phyloP scores from a whole-genome alignment of 2,329 filamentous ascomycete genomes.

The Furcasterigmium furcatum region DNA sequence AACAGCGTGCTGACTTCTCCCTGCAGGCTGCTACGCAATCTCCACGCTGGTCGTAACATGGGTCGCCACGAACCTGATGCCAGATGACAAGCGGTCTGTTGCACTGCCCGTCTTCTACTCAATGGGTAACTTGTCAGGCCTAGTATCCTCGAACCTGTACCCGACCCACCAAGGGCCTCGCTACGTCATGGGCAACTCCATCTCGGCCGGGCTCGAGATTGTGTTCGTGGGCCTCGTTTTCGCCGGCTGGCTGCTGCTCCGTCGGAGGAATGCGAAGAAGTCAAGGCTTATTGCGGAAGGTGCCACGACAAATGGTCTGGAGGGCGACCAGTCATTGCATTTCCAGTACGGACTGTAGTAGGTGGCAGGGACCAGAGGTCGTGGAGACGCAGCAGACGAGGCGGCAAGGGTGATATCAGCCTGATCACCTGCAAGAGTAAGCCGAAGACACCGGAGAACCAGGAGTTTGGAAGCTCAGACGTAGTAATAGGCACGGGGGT shows the following conservation, averaged over 20 bases:
- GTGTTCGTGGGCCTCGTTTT: constrained; percentile 7
- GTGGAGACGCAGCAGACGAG: too few relatives aligned
- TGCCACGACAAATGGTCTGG: not conserved
- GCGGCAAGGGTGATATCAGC: too few relatives aligned
- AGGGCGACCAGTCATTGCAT: too few relatives aligned
- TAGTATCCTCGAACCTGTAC: constrained; percentile 27
- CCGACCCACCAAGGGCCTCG: constrained; percentile 23
- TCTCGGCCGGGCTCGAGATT: constrained; percentile 18
- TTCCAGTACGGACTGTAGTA: too few relatives aligned
- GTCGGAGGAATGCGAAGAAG: constrained; percentile 2
- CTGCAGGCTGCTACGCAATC: not conserved
- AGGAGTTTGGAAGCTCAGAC: too few relatives aligned
- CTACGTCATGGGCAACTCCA: constrained; percentile 16
- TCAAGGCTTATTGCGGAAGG: not conserved
- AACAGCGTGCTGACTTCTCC: not conserved
- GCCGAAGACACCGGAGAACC: too few relatives aligned
- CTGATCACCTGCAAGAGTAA: too few relatives aligned
- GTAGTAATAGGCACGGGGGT: too few relatives aligned
- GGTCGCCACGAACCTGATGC: constrained; percentile 26
- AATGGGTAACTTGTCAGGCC: constrained; percentile 22
- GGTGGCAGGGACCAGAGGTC: too few relatives aligned
- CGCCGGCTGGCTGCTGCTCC: not conserved
- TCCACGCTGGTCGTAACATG: constrained; percentile 15
- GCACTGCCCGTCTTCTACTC: constrained; percentile 23
- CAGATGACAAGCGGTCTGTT: constrained; percentile 26